Base-by-base conservation (phyloP, 1,139 yeast species). In the Ogataea hybrid region DNA sequence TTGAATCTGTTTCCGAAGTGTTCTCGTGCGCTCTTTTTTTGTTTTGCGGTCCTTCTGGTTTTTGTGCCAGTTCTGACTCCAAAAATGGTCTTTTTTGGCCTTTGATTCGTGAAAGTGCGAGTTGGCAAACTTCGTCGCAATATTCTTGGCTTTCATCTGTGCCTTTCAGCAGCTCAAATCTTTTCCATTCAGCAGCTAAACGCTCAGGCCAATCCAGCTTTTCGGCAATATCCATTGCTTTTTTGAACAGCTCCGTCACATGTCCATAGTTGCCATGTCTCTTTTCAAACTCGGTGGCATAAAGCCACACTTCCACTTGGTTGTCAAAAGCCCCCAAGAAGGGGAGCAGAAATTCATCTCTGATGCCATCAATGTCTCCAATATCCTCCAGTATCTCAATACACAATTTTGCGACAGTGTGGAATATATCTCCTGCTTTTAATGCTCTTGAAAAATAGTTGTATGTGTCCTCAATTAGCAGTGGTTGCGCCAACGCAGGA, bases 161-260 rank as follows among this genome's bases (percentile, higher is more conserved):
- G 1, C 80, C 77, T 53, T 61, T 34, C 0, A 69, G 49, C 31
- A 65, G 63, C 41, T 70, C 74, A 52, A 60, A 74, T 3, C 63
- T 57, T 9, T 68, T 41, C 62, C 75, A 73, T 39, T 74, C 80
- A 40, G 74, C 75, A 11, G 70, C 55, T 3, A 79, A 49, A 33
- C 70, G 60, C 40, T 77, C 80, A 0, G 84, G 81, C 68, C 71
- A 66, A 50, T 79, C 84, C 38, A 77, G 46, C 2, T 48, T 41
- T 12, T 48, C 50, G 1, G 66, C 58, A 12, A 55, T 35, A 5
- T 46, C 50, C 2, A 69, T 44, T 0, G 78, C 79, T 3, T 54
- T 52, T 9, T 54, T 52, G 39, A 73, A 65, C 1, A 72, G 44
- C 2, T 47, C 51, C 0, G 57, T 43, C 1, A 68, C 62, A 1